These are phyloP conservation scores for Ustilago bromivora DNA, from an alignment of 1,284 basidiomycete genomes.

Conservation along the genomic window DNA sequence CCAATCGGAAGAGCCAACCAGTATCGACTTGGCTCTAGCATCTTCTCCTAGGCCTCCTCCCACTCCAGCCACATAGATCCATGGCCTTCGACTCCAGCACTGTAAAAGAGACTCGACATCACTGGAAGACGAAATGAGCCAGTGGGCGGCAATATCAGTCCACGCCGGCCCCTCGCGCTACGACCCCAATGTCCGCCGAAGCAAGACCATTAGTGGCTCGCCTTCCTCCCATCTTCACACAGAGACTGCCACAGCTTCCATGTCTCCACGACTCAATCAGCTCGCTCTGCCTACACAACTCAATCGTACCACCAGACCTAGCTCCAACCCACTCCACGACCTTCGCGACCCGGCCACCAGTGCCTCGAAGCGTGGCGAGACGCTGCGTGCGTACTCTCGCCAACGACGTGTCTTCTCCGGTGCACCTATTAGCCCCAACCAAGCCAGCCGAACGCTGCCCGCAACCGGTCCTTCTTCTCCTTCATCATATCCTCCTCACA, in stretches of 20 bases:
- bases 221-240: conserved; percentile 5
- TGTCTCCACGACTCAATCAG: conserved; percentile 2
- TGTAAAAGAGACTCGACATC: not conserved
- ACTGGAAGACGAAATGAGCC: conserved; percentile 26
- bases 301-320: not conserved
- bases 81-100: conserved; percentile 3
- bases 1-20: not conserved
- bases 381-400: conserved; percentile 35
- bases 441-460: conserved; percentile 8
- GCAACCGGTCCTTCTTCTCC: conserved; percentile 15
- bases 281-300: conserved; percentile 25
- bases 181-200: conserved; percentile 21
- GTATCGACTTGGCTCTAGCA: not conserved
- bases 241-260: not conserved
- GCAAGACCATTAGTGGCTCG: conserved; percentile 33
- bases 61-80: not conserved
- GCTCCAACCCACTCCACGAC: not conserved
- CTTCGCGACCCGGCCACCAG: conserved; percentile 22
- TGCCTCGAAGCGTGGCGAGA: conserved; percentile 39
- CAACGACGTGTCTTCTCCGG: conserved; percentile 39
- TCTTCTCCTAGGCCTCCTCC: not conserved
- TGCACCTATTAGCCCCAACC: conserved; percentile 20
- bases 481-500: conserved; percentile 11
- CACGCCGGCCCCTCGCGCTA: conserved; percentile 15
- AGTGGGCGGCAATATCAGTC: conserved; percentile 5